Conservation (phyloP, 2,329 filamentous ascomycete genomes). For the Botrytis tulipae region DNA sequence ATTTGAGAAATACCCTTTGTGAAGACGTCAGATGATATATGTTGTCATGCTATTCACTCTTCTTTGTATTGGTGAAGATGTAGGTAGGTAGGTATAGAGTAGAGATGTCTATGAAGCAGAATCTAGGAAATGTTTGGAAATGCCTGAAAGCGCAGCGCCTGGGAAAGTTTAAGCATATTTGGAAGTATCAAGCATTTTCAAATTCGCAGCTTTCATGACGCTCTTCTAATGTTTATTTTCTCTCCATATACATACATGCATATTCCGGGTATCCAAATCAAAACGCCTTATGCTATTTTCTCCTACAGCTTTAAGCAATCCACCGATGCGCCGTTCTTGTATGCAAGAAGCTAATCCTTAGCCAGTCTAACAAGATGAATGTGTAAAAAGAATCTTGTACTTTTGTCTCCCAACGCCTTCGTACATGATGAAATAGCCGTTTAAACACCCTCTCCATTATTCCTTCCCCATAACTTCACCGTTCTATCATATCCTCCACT, state of each 20-base stretch:
- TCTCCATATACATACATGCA: slow-evolving; percentile 6
- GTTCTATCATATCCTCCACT: slow-evolving; percentile 93
- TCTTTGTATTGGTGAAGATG: neutral
- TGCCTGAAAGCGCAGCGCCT: neutral
- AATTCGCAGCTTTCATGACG: neutral
- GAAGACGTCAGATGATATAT: neutral
- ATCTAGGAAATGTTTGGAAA: neutral
- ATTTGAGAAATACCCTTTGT: neutral
- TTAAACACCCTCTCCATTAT: slow-evolving; percentile 61
- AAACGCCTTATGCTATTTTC: slow-evolving; percentile 6
- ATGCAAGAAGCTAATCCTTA: slow-evolving; percentile 1
- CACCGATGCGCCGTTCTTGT: neutral
- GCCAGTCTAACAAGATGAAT: neutral
- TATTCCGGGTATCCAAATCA: slow-evolving; percentile 12
- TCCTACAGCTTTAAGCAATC: neutral
- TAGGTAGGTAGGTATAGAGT: neutral
- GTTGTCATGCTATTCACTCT: neutral
- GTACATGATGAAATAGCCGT: neutral
- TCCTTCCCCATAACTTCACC: slow-evolving; percentile 92
- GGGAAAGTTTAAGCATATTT: neutral
- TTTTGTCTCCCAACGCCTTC: slow-evolving; percentile 3
- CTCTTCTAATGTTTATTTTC: neutral
- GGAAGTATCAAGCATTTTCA: accelerated
- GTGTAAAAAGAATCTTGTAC: neutral
- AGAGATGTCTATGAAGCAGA: neutral